phyloP scores from a whole-genome alignment of 768 basidiomycete genomes.

The Leucocoprinus sp. region DNA sequence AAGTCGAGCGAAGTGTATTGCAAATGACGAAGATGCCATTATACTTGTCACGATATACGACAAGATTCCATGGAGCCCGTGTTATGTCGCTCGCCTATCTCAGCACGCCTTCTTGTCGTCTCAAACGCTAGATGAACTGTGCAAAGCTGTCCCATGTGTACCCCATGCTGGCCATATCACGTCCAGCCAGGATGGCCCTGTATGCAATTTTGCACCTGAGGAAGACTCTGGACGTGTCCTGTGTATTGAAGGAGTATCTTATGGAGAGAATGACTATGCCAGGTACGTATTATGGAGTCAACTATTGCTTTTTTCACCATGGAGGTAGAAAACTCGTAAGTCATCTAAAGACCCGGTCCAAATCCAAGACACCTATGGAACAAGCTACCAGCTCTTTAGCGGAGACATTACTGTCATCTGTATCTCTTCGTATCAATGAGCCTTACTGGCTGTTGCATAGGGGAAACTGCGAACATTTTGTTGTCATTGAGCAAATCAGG shows the following conservation, averaged over 20 bases:
- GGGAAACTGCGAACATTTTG: conserved; percentile 77
- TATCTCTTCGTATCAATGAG: conserved; percentile 56
- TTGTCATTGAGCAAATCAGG: conserved; percentile 72
- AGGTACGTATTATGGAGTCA: conserved; percentile 23
- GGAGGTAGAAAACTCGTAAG: conserved; percentile 37
- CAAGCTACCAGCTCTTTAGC: conserved; percentile 36
- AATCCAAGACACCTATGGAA: conserved; percentile 17
- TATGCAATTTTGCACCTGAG: conserved; percentile 11
- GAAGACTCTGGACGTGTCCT: conserved; percentile 35
- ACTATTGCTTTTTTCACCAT: background rate
- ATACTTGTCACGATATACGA: conserved; percentile 55
- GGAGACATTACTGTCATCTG: conserved; percentile 42
- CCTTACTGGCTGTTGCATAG: conserved; percentile 80
- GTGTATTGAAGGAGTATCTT: conserved; percentile 52
- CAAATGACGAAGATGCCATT: conserved; percentile 32
- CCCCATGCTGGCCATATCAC: conserved; percentile 12
- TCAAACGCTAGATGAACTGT: conserved; percentile 62
- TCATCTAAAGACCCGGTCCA: conserved; percentile 26
- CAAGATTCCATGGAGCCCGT: conserved; percentile 52
- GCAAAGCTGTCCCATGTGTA: conserved; percentile 47
- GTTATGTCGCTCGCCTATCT: conserved; percentile 51
- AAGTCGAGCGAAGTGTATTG: background rate
- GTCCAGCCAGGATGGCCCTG: conserved; percentile 29
- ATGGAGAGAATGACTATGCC: conserved; percentile 63
- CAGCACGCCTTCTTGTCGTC: conserved; percentile 65